A percentile compares a stretch with the other conserved stretches of the same genome.
These are phyloP conservation scores for Apophysomyces variabilis DNA, from an alignment of 371 early-diverging fungal species.

Conservation along the genomic window DNA sequence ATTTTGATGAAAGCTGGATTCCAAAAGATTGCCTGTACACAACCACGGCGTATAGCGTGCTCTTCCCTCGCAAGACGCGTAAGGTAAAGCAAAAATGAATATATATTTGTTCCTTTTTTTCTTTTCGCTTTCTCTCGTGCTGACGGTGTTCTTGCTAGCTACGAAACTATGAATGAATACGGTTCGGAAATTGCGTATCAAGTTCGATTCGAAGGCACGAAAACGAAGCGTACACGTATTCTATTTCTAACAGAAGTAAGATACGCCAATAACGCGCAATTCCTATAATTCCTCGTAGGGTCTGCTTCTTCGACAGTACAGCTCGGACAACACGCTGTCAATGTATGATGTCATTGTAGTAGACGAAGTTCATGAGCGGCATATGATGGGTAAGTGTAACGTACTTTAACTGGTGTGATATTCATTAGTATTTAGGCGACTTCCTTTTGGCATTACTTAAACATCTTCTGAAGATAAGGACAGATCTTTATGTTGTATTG, in stretches of 20 bases:
- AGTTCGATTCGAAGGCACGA: slow-evolving; percentile 73
- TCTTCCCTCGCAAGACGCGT: slow-evolving; percentile 87
- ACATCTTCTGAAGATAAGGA: slow-evolving; percentile 45
- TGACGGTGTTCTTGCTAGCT: slow-evolving; percentile 23
- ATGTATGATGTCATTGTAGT: slow-evolving; percentile 71
- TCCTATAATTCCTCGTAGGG: slow-evolving; percentile 38
- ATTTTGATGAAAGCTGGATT: slow-evolving; percentile 75
- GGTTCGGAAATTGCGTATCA: slow-evolving; percentile 74
- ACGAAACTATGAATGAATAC: slow-evolving; percentile 67
- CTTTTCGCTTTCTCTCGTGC: too few species aligned
- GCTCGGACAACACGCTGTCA: slow-evolving; percentile 57
- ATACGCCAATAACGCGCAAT: slow-evolving; percentile 11
- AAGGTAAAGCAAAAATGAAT: slow-evolving; percentile 32
- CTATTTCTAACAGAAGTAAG: slow-evolving; percentile 68
- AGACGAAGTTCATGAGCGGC: slow-evolving; percentile 80
- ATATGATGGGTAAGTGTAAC: slow-evolving; percentile 52
- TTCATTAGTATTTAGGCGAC: slow-evolving; percentile 38
- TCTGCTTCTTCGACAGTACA: slow-evolving; percentile 66
- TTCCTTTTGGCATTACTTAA: slow-evolving; percentile 63
- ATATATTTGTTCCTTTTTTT: background rate
- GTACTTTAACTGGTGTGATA: slow-evolving; percentile 17
- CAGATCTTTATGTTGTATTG: slow-evolving; percentile 60
- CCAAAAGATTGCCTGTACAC: slow-evolving; percentile 86
- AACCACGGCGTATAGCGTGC: slow-evolving; percentile 93
- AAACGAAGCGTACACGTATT: slow-evolving; percentile 60